These are phyloP conservation scores for Heteromeles arbutifolia DNA, from an alignment of 306 rosid species.

Conservation along the genomic window DNA sequence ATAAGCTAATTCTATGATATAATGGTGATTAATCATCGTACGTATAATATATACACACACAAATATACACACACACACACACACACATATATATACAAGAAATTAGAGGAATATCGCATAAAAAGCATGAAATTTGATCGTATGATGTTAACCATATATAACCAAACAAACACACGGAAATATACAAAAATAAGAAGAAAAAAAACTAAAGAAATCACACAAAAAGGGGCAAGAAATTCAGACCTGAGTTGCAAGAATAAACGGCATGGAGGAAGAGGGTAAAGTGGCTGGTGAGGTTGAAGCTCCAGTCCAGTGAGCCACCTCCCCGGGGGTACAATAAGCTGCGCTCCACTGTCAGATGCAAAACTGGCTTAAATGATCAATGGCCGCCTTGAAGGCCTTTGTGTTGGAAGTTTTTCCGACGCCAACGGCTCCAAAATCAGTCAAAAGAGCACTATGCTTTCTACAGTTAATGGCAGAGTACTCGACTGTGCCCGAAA, in stretches of 20 bases:
- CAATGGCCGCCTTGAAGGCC: conserved; percentile 58
- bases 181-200: too few species aligned
- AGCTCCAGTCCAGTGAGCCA: conserved; percentile 86
- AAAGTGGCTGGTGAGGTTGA: conserved; percentile 82
- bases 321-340: conserved; percentile 73
- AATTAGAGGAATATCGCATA: too few species aligned
- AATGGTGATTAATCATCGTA: too few species aligned
- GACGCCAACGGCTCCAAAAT: conserved; percentile 82
- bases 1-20: too few species aligned
- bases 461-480: conserved; percentile 49
- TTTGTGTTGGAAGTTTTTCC: conserved; percentile 60
- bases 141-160: too few species aligned
- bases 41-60: too few species aligned
- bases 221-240: not conserved
- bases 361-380: conserved; percentile 35
- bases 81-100: too few species aligned
- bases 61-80: too few species aligned
- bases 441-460: conserved; percentile 51
- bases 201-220: too few species aligned
- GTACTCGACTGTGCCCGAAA: conserved; percentile 14
- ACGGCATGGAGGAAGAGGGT: conserved; percentile 71
- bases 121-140: too few species aligned
- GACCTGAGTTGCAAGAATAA: conserved; percentile 74
- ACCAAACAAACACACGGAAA: too few species aligned
- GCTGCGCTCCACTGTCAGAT: conserved; percentile 62